A percentile compares a stretch with the other conserved stretches of the same genome.
Conservation (phyloP, 306 rosid genomes). For the Adenanthera pavonina region DNA sequence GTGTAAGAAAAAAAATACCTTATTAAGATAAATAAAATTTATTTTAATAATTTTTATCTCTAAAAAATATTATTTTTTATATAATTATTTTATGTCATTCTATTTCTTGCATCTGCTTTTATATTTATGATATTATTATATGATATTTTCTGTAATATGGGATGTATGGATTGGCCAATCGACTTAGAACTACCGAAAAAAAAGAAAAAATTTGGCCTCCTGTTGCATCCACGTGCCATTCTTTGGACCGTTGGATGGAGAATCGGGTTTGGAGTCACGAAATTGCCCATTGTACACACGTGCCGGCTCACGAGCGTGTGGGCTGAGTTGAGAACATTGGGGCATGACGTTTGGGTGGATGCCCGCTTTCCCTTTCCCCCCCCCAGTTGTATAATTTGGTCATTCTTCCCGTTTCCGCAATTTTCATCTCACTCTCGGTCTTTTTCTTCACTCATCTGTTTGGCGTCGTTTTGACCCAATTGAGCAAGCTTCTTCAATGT, state of each 20-base stretch:
- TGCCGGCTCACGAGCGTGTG: constrained; percentile 29
- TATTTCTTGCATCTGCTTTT: too few species aligned
- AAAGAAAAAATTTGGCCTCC: background rate
- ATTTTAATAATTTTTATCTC: too few species aligned
- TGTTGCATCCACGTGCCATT: background rate
- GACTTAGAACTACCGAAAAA: too few species aligned
- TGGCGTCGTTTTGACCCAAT: constrained; percentile 59
- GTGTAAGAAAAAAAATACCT: too few species aligned
- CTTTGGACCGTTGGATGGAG: background rate
- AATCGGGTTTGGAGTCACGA: background rate
- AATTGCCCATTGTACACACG: constrained; percentile 6
- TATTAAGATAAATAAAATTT: too few species aligned
- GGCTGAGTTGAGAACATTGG: constrained; percentile 17
- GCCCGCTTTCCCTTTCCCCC: constrained; percentile 19
- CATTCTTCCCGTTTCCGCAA: constrained; percentile 33
- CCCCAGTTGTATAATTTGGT: background rate
- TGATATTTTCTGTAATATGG: too few species aligned
- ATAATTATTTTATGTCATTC: too few species aligned
- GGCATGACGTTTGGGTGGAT: constrained; percentile 40
- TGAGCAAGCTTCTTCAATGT: constrained; percentile 48
- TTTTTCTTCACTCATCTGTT: constrained; percentile 45
- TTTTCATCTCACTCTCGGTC: constrained; percentile 29
- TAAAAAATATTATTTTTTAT: too few species aligned
- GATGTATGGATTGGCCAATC: too few species aligned
- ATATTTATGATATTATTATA: too few species aligned